Evolutionary conservation across 768 basidiomycete genomes (phyloP).

Genomic region (Mycena galericulata): DNA sequence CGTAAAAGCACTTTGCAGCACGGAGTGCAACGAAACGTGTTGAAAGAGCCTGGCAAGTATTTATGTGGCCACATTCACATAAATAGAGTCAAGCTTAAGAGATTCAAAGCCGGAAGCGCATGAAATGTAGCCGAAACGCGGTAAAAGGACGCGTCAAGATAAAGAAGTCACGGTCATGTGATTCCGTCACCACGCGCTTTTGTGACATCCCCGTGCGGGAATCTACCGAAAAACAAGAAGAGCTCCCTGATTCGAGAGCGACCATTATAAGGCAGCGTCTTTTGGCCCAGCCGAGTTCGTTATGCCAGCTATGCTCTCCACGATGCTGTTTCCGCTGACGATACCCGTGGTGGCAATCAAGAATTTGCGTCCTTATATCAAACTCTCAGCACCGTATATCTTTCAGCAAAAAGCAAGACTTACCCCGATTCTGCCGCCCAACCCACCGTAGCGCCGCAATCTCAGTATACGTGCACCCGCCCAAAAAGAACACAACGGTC

Average conservation of each 20-base stretch:
- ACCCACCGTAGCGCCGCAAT: constrained; percentile 96
- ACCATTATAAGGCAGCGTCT: constrained; percentile 54
- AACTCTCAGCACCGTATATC: constrained; percentile 25
- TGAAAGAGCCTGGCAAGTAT: background rate
- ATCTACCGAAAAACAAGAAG: background rate
- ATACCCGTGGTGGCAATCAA: constrained; percentile 94
- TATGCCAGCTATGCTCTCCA: constrained; percentile 73
- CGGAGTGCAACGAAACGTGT: background rate
- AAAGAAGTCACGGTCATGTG: constrained; percentile 16
- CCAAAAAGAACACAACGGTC: constrained; percentile 95
- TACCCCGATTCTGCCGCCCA: constrained; percentile 85
- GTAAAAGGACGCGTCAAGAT: constrained; percentile 32
- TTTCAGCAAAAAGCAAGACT: constrained; percentile 29
- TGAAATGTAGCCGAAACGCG: constrained; percentile 29
- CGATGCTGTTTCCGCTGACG: constrained; percentile 79
- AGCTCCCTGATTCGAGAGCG: background rate
- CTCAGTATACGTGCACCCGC: constrained; percentile 97
- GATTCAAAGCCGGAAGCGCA: background rate
- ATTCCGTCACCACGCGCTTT: too few relatives aligned
- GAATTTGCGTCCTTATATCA: constrained; percentile 84
- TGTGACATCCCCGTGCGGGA: background rate
- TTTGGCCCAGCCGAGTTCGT: constrained; percentile 50
- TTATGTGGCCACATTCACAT: background rate
- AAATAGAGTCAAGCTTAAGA: background rate
- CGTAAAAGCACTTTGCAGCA: background rate